Evolutionary conservation across 1,284 basidiomycete genomes (phyloP), one percentile per base, ranked within the genome.

Genomic region (Apiotrichum gamsii): DNA sequence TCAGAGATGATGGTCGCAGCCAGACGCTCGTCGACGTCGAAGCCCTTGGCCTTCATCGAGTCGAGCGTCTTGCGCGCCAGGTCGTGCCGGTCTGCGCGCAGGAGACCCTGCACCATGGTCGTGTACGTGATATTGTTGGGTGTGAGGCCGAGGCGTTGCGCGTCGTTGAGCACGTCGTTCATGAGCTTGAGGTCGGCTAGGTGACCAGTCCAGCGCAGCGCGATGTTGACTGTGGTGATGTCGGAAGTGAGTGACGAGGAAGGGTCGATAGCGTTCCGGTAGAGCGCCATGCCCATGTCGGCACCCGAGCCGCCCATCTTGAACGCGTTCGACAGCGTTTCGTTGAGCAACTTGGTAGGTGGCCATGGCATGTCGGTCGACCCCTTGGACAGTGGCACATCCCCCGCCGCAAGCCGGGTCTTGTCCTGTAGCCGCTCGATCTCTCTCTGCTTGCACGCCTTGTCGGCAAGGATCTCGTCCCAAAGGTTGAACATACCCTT

Each of bases 61-160:
- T 75, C 72, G 32, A 87, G 67, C 18, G 87, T 77, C 31, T 79
- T 72, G 29, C 78, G 74, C 3, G 80, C 77, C 3, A 85, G 82
- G 56, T 89, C 82, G 24, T 78, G 69, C 42, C 81, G 77, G n/a
- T 80, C 79, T 8, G 79, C 78, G 54, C 80, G 81, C 28, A 85
- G 77, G 47, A 90, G 65, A 1, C 84, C 83, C 20, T 82, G 80
- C 11, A 90, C 80, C 23, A 91, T 77, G 4, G 82, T 86, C 3
- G 87, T 86, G 66, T 83, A 91, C 0, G 84, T 90, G 67, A 83
- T 81, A 5, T 83, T 80, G 60, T 91, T 87, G 8, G 85, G 85
- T 10, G 67, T 58, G 28, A 90, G 61, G 0, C 76, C 76, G 2
- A 58, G 54, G 19, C 70, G 73, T 4, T 73, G 68, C 18, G 76